Evolutionary conservation across 2,329 filamentous ascomycete species (phyloP).

Genomic region (Colletotrichum costaricense): DNA sequence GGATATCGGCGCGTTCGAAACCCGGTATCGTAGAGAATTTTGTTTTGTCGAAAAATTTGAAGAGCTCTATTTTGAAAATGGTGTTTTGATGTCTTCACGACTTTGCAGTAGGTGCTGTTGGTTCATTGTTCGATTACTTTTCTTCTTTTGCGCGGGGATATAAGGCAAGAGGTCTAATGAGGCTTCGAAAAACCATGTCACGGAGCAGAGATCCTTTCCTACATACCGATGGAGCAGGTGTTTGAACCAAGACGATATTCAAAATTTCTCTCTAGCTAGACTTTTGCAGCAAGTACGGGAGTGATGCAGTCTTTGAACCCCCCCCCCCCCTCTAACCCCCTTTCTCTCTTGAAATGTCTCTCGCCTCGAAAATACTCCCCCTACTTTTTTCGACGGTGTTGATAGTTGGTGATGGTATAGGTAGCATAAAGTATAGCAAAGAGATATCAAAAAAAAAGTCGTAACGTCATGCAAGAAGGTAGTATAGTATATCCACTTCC

Average conservation of each 20-base stretch:
- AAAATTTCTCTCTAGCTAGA: background rate
- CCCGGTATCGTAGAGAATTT: too few relatives aligned
- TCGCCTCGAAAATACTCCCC: background rate
- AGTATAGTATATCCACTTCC: background rate
- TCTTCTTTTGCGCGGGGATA: too few relatives aligned
- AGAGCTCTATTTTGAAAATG: too few relatives aligned
- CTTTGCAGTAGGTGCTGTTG: too few relatives aligned
- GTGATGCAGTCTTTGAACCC: background rate
- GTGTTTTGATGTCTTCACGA: too few relatives aligned
- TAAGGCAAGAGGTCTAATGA: too few relatives aligned
- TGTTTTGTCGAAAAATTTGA: too few relatives aligned
- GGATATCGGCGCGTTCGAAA: too few relatives aligned
- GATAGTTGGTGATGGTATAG: background rate
- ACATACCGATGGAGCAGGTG: too few relatives aligned
- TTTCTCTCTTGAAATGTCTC: background rate
- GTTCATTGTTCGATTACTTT: too few relatives aligned
- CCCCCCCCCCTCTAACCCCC: background rate
- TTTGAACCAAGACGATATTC: background rate
- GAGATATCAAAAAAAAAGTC: background rate
- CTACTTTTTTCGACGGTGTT: background rate
- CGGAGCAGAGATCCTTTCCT: too few relatives aligned
- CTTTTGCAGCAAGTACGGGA: background rate
- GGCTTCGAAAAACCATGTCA: too few relatives aligned
- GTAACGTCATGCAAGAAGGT: constrained; percentile 19
- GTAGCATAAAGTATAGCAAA: constrained; percentile 1